Conservation (phyloP, 495 filamentous ascomycete species). For the Glarea lozoyensis region DNA sequence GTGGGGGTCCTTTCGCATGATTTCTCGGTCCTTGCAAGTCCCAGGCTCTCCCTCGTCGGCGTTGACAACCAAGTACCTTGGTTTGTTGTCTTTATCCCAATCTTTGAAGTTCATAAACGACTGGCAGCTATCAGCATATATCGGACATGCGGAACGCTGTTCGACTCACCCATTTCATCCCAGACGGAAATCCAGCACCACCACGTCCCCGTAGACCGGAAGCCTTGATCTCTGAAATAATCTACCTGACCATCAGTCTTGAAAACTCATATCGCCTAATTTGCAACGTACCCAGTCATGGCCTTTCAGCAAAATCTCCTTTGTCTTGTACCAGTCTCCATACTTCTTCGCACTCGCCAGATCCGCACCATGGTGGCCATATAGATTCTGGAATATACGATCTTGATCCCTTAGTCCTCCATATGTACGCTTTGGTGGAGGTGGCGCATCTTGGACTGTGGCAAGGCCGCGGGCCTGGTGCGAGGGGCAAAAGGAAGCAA, state of each 20-base stretch:
- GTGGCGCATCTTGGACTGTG: conserved; percentile 74
- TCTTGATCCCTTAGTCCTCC: conserved; percentile 91
- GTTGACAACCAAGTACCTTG: conserved; percentile 94
- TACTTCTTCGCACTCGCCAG: conserved; percentile 94
- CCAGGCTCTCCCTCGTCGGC: conserved; percentile 98
- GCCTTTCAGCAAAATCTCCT: conserved; percentile 93
- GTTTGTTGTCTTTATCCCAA: conserved; percentile 97
- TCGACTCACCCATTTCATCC: conserved; percentile 87
- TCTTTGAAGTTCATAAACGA: conserved; percentile 99
- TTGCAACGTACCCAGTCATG: conserved; percentile 74
- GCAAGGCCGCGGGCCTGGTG: conserved; percentile 62
- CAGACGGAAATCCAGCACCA: conserved; percentile 95
- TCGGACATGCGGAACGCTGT: background rate
- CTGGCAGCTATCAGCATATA: conserved; percentile 33
- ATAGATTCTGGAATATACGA: conserved; percentile 97
- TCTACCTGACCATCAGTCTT: conserved; percentile 35
- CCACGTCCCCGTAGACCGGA: conserved; percentile 93
- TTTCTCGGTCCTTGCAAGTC: conserved; percentile 98
- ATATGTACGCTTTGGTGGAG: conserved; percentile 61
- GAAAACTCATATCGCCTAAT: background rate
- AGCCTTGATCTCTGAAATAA: conserved; percentile 92
- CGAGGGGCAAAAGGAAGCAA: conserved; percentile 23
- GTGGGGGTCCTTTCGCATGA: conserved; percentile 99
- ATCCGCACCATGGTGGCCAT: conserved; percentile 83
- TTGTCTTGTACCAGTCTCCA: conserved; percentile 98